Evolutionary conservation across 176 grass and related monocot species (phyloP), one percentile per base, ranked within the genome.

Genomic region (Rhynchospora tenuis): DNA sequence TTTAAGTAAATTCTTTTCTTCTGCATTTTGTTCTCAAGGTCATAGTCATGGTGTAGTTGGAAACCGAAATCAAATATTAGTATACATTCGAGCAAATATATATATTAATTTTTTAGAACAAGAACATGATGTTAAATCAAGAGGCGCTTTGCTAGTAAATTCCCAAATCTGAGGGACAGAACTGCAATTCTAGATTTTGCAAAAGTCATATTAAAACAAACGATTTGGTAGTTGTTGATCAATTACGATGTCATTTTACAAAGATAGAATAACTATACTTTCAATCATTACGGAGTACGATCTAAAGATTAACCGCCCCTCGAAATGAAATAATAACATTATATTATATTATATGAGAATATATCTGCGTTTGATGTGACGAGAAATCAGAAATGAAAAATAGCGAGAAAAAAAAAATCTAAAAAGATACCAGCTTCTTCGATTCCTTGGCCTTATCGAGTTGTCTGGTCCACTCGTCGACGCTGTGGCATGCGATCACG

Each of bases 371-470:
- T 64, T 0, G 11, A 19, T 5, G 33, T 19, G 26, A 59, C 20
- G 9, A 79, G n/a, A 58, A 6, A 26, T 66, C 3, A 79, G n/a
- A 58, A 6, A 26, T 66, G 22, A 62, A 52, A 62, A 63, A 81
- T 56, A 79, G 46, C 48, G n/a, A 23, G 13, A 29, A 11, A 83
- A 23, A 45, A 68, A 73, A 17, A 7, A 20, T 13, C 47, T 1
- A 4, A 9, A 44, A 1, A 31, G 29, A 26, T 85, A 94, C 90
- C 85, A 94, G 92, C 83, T 90, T 94, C 83, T 94, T 94, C 57
- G 83, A 64, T 28, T 29, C 64, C 73, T 94, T 94, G 68, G 92
- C 92, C 87, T 88, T 87, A 38, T 94, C 90, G 83, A 94, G 90
- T 59, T 90, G 83, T 26, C 90, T 86, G 67, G 83, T 91, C 92